Base-by-base conservation (phyloP, 352 stramenopile genomes). In the Thalassiosira mediterranea region DNA sequence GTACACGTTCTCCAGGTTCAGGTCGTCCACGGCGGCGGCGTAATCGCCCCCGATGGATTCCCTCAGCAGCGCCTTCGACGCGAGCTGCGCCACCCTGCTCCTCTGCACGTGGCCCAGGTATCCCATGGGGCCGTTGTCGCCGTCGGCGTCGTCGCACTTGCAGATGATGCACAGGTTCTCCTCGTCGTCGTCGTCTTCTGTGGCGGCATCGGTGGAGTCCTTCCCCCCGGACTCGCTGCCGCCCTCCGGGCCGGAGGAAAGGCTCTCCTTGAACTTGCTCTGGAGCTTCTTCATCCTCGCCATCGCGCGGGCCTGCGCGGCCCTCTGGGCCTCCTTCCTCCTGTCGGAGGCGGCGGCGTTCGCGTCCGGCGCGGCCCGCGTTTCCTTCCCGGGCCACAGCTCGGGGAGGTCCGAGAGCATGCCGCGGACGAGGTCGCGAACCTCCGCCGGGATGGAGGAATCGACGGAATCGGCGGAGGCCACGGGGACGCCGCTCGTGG, bases 131-230 rank as follows among this genome's bases (percentile, higher is more conserved):
- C 85, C 86, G 73, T 91, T 91, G 65, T 90, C 86, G 7, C 88
- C 86, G 75, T 91, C 83, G n/a, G 70, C 76, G 59, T 91, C 88
- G 65, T 91, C 86, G 64, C 88, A 92, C 57, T 86, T 72, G 60
- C 89, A 94, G 65, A 94, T 93, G 54, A 94, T 94, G 54, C 89
- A 94, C 7, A 89, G 60, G 52, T 92, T 88, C 34, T 91, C 88
- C 49, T 91, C 79, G 23, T 91, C 71, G 42, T 73, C 76, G 4
- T 84, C 25, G n/a, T n/a, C n/a, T n/a, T n/a, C n/a, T n/a, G n/a
- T n/a, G n/a, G n/a, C n/a, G n/a, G n/a, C n/a, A n/a, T n/a, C n/a
- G n/a, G n/a, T 58, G 32, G 11, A 42, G 32, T 57, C 42, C 19
- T 17, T 76, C 29, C 64, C 40, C 48, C 81, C 70, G 31, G 84